These are phyloP conservation scores for Boletus reticulatus DNA, from an alignment of 768 basidiomycete species.

Conservation along the genomic window DNA sequence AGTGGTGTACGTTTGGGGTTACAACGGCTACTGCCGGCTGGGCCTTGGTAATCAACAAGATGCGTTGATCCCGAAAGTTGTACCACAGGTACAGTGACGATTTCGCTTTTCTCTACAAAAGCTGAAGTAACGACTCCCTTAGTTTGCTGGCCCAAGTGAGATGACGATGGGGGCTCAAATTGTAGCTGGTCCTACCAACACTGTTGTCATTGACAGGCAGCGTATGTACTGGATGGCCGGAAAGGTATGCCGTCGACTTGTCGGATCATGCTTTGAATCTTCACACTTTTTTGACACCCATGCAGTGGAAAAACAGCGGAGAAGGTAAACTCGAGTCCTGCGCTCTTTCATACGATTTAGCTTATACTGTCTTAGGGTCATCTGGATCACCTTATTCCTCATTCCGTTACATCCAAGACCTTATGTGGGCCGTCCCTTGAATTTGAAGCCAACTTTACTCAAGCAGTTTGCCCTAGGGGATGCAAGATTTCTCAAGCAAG, in stretches of 20 bases:
- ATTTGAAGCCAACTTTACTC: not conserved
- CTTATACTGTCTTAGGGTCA: constrained; percentile 62
- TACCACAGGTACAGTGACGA: constrained; percentile 61
- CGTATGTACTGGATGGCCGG: constrained; percentile 88
- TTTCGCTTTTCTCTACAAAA: not conserved
- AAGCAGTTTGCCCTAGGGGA: constrained; percentile 44
- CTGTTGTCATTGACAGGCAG: constrained; percentile 80
- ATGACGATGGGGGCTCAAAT: constrained; percentile 60
- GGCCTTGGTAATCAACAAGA: constrained; percentile 88
- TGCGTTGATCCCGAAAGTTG: constrained; percentile 71
- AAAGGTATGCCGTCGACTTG: constrained; percentile 44
- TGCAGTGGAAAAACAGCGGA: constrained; percentile 91
- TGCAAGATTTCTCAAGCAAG: constrained; percentile 71
- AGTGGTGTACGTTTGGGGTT: constrained; percentile 82
- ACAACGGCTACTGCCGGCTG: constrained; percentile 87
- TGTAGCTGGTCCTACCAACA: constrained; percentile 78
- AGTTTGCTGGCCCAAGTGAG: constrained; percentile 76
- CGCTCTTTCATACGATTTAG: not conserved
- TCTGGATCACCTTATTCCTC: constrained; percentile 84
- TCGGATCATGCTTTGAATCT: not conserved
- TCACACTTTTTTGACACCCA: constrained; percentile 15
- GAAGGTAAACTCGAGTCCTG: constrained; percentile 53
- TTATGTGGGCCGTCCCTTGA: constrained; percentile 52
- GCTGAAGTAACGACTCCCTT: not conserved
- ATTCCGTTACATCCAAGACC: constrained; percentile 84